A percentile compares a stretch with the other conserved stretches of the same genome.
Evolutionary conservation across 1,139 yeast genomes (phyloP).

Genomic region (Diutina siamensis): DNA sequence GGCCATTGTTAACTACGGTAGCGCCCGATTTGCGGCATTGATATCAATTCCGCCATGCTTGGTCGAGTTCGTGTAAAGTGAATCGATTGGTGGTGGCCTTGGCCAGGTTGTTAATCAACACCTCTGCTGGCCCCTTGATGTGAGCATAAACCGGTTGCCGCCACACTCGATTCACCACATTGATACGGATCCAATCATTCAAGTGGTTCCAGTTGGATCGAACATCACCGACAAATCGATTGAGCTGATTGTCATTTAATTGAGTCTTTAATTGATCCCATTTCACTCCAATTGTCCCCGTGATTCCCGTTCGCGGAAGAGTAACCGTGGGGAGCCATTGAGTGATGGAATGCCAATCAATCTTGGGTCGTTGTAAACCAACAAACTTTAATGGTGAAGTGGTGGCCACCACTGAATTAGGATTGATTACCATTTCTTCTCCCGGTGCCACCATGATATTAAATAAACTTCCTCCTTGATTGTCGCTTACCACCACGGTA

Average conservation of each 20-base stretch:
- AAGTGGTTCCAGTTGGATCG: background rate
- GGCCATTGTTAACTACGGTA: too few relatives aligned
- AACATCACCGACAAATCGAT: background rate
- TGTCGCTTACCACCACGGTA: background rate
- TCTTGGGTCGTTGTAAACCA: background rate
- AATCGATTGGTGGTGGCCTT: background rate
- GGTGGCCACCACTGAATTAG: constrained; percentile 2
- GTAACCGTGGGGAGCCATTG: background rate
- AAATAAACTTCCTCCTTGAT: background rate
- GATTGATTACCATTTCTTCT: background rate
- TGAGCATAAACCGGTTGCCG: background rate
- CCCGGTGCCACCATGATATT: background rate
- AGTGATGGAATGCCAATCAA: background rate
- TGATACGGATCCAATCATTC: background rate
- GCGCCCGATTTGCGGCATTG: too few relatives aligned
- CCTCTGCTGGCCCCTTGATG: background rate
- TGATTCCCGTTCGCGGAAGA: background rate
- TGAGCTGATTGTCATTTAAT: background rate
- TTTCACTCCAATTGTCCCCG: background rate
- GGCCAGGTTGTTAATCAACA: background rate
- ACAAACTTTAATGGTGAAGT: background rate
- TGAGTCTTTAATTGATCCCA: background rate
- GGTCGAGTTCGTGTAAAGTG: background rate
- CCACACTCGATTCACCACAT: background rate
- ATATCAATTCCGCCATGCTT: background rate